Base-by-base conservation (phyloP, 768 basidiomycete genomes). In the Russula griseocarnosa region DNA sequence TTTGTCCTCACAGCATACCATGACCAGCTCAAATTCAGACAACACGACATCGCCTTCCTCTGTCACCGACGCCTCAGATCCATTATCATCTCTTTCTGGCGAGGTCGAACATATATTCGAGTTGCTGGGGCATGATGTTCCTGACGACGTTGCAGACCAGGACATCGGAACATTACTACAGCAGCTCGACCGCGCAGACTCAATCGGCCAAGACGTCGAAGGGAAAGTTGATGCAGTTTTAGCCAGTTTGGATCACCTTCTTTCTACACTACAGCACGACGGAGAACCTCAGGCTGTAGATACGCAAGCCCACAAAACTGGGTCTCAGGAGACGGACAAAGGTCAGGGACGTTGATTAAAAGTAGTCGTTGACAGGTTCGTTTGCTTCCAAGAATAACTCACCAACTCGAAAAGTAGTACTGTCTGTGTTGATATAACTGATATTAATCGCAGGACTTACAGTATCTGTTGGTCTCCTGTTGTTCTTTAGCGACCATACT, bases 201-300 rank as follows among this genome's bases (percentile, higher is more conserved):
- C 78, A 36, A 70, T 90, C 66, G 89, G 88, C 3, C 71, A 76
- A 36, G 84, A 79, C 3, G 78, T 92, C 52, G 90, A 91, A 70
- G 71, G 71, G 61, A 82, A 80, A 66, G 74, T 92, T 47, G 87
- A 92, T 70, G 77, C 71, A 22, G 75, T 92, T 38, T 74, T 92
- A 58, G 79, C 71, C 50, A 82, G 82, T 56, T 73, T 90, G 63
- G 86, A 90, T 70, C 68, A 66, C 13, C 73, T 90, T 9, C 70
- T 90, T 18, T 73, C 73, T 6, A 72, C 72, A 13, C 73, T 89
- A 24, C 81, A 81, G 60, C 30, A 54, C 2, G 66, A 61, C 24
- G 69, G 54, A n/a, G 66, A 38, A 51, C 26, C 38, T n/a, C 57
- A 32, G 51, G 13, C 46, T 38, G 50, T 55, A 28, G 60, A 38